phyloP scores from a whole-genome alignment of 2,329 filamentous ascomycete genomes.

The Curvularia hawaiiensis region DNA sequence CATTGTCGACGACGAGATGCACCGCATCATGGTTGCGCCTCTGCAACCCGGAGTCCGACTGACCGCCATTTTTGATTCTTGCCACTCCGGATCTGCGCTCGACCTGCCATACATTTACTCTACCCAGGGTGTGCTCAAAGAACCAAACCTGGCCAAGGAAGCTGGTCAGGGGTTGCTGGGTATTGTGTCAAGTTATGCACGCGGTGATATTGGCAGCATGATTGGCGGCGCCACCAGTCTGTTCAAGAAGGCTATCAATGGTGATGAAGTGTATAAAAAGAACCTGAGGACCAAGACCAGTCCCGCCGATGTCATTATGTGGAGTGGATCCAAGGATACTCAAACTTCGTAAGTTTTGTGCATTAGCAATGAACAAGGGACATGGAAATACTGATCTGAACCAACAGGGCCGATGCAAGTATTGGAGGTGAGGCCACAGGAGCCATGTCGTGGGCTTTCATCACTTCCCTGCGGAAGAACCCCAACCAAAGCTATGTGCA shows the following conservation, averaged over 20 bases:
- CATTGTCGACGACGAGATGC: conserved; percentile 84
- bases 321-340: conserved; percentile 93
- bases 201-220: conserved; percentile 83
- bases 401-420: conserved; percentile 78
- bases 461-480: conserved; percentile 87
- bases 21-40: conserved; percentile 76
- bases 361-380: neutral
- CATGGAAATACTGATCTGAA: neutral
- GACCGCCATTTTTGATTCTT: conserved; percentile 82
- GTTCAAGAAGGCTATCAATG: conserved; percentile 83
- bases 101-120: conserved; percentile 82
- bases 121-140: conserved; percentile 79
- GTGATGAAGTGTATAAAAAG: conserved; percentile 78
- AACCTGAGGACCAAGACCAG: conserved; percentile 89
- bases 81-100: conserved; percentile 77
- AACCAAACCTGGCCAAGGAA: conserved; percentile 81
- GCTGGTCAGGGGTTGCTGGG: conserved; percentile 73
- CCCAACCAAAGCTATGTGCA: conserved; percentile 96
- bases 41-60: conserved; percentile 82
- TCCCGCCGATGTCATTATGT: conserved; percentile 95
- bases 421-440: conserved; percentile 90
- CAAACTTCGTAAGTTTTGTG: conserved; percentile 78
- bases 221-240: conserved; percentile 79
- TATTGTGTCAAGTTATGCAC: conserved; percentile 77
- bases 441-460: conserved; percentile 98